phyloP scores from a whole-genome alignment of 2,329 filamentous ascomycete genomes.

The Fusarium sp. region DNA sequence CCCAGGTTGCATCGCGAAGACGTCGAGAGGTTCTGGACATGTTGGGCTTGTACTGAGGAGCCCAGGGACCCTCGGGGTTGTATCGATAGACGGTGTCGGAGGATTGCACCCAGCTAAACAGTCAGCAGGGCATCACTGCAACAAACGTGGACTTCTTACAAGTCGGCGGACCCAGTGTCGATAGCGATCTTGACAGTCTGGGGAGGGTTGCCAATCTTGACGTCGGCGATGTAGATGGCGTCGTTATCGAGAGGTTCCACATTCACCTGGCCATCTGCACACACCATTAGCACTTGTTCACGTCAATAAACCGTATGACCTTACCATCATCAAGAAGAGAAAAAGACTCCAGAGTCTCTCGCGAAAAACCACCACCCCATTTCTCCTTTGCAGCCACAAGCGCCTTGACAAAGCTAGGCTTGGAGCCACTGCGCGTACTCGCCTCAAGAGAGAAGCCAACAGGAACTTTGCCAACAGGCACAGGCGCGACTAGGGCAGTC shows the following conservation, averaged over 20 bases:
- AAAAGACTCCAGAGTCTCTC: conserved; percentile 35
- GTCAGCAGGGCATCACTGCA: conserved; percentile 11
- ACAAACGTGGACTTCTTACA: conserved; percentile 62
- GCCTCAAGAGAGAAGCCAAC: conserved; percentile 46
- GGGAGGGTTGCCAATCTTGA: conserved; percentile 57
- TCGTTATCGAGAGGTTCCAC: conserved; percentile 52
- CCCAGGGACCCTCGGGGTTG: conserved; percentile 49
- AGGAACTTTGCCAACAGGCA: conserved; percentile 15
- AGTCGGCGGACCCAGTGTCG: conserved; percentile 63
- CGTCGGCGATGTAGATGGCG: conserved; percentile 54
- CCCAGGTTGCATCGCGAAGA: conserved; percentile 57
- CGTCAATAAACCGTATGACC: background rate
- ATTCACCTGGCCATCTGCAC: conserved; percentile 46
- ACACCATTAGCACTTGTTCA: conserved; percentile 19
- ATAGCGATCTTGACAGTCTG: conserved; percentile 59
- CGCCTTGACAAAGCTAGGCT: conserved; percentile 47
- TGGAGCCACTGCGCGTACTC: conserved; percentile 29
- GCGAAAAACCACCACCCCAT: conserved; percentile 45
- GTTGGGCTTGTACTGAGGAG: conserved; percentile 54
- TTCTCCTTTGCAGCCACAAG: conserved; percentile 47
- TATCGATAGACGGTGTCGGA: conserved; percentile 54
- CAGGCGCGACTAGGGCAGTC: conserved; percentile 26
- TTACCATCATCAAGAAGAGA: conserved; percentile 46
- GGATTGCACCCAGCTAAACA: conserved; percentile 61
- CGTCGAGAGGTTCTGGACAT: conserved; percentile 54